Evolutionary conservation across 805 yeast genomes (phyloP).

Genomic region (Candida palmyrensis): DNA sequence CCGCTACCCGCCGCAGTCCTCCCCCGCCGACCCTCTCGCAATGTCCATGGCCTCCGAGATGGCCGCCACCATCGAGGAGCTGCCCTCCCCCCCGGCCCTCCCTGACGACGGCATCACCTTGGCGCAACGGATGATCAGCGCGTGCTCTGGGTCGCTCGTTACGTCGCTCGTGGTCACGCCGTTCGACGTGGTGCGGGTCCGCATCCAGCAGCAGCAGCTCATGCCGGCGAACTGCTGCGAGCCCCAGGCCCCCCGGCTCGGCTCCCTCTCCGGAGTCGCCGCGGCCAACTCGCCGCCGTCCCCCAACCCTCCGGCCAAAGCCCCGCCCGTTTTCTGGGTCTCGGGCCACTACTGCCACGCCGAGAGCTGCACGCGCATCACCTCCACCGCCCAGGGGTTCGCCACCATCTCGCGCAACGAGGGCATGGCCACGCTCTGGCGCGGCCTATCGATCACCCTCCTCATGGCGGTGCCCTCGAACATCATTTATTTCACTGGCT

Average conservation of each 20-base stretch:
- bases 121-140: constrained; percentile 68
- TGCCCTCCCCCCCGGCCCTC: constrained; percentile 10
- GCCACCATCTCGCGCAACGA: constrained; percentile 61
- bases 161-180: constrained; percentile 77
- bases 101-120: constrained; percentile 34
- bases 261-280: constrained; percentile 18
- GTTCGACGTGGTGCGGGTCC: constrained; percentile 71
- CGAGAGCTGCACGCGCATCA: constrained; percentile 43
- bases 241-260: constrained; percentile 12
- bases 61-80: constrained; percentile 32
- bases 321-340: constrained; percentile 30
- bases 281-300: not conserved
- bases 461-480: constrained; percentile 91
- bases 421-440: constrained; percentile 76
- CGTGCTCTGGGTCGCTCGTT: constrained; percentile 68
- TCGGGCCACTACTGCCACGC: constrained; percentile 32
- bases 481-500: constrained; percentile 90
- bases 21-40: too few species aligned
- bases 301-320: not conserved
- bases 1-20: too few species aligned
- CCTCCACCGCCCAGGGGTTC: constrained; percentile 75
- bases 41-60: constrained; percentile 1
- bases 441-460: constrained; percentile 80
- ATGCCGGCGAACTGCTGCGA: constrained; percentile 23
- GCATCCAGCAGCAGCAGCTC: constrained; percentile 74